Evolutionary conservation across 352 stramenopile genomes (phyloP).

Genomic region (Globisporangium nagaii): DNA sequence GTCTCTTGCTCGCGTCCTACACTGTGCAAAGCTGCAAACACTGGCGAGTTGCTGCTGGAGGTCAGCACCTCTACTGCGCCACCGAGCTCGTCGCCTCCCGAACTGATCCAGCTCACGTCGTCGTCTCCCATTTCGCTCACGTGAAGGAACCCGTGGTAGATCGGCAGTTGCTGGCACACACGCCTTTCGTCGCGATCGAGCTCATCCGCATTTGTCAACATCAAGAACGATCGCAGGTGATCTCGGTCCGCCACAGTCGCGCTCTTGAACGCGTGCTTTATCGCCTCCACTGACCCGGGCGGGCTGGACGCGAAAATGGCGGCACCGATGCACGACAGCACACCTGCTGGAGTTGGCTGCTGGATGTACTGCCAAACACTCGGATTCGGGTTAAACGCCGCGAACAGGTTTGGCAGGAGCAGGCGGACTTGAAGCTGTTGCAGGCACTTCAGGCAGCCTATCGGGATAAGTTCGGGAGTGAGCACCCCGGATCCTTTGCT

Average conservation of each 20-base stretch:
- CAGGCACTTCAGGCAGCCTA: constrained; percentile 30
- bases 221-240: constrained; percentile 39
- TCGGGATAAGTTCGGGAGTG: constrained; percentile 46
- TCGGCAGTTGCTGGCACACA: constrained; percentile 37
- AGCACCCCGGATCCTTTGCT: constrained; percentile 41
- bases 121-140: constrained; percentile 6
- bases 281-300: not conserved
- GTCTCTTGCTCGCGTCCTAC: constrained; percentile 10
- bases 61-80: not conserved
- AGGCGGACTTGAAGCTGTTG: constrained; percentile 46
- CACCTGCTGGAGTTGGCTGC: constrained; percentile 49
- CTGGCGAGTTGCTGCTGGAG: constrained; percentile 13
- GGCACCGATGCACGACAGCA: constrained; percentile 38
- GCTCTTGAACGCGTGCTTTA: constrained; percentile 18
- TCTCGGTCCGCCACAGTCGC: constrained; percentile 26
- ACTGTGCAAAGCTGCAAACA: constrained; percentile 25
- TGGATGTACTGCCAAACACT: constrained; percentile 75
- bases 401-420: constrained; percentile 50
- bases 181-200: constrained; percentile 22
- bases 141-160: constrained; percentile 36
- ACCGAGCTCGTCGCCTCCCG: constrained; percentile 6
- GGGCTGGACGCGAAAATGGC: constrained; percentile 2
- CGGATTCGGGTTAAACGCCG: constrained; percentile 37
- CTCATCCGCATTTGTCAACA: constrained; percentile 30
- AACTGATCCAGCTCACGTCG: constrained; percentile 19